phyloP scores from a whole-genome alignment of 306 rosid genomes.

The Vigna nakashimae region DNA sequence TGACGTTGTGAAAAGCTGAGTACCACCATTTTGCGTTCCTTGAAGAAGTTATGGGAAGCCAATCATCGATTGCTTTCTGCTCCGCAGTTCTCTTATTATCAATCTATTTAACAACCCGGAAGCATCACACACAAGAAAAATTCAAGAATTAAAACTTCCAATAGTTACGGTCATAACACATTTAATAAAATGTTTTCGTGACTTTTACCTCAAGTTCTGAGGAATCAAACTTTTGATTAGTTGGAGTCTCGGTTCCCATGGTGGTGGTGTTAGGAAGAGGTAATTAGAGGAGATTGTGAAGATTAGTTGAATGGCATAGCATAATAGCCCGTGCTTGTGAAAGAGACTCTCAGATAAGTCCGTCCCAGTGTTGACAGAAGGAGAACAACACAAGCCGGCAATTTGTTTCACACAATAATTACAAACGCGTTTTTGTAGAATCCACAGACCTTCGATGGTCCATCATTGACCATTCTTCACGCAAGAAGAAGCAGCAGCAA shows the following conservation, averaged over 20 bases:
- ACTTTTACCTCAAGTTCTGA: slow-evolving; percentile 15
- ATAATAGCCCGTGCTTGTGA: neutral
- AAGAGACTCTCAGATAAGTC: slow-evolving; percentile 38
- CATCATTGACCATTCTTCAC: too few species aligned
- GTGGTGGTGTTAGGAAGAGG: neutral
- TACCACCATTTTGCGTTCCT: slow-evolving; percentile 92
- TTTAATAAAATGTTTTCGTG: neutral
- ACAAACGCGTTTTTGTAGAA: neutral
- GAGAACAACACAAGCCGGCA: slow-evolving; percentile 20
- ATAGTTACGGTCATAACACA: too few species aligned
- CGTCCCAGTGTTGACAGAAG: slow-evolving; percentile 1
- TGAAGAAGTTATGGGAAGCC: slow-evolving; percentile 86
- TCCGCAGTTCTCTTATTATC: slow-evolving; percentile 30
- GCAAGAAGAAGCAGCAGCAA: too few species aligned
- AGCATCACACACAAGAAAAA: neutral
- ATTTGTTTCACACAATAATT: neutral
- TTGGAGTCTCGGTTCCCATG: slow-evolving; percentile 26
- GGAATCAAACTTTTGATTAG: neutral
- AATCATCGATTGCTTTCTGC: slow-evolving; percentile 67
- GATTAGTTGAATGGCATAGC: neutral
- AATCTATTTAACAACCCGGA: slow-evolving; percentile 11
- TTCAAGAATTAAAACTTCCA: neutral
- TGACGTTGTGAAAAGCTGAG: slow-evolving; percentile 81
- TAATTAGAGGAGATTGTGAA: neutral
- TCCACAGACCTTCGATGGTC: too few species aligned